Conservation (phyloP, 1,284 basidiomycete genomes). For the Cutaneotrichosporon sp. region DNA sequence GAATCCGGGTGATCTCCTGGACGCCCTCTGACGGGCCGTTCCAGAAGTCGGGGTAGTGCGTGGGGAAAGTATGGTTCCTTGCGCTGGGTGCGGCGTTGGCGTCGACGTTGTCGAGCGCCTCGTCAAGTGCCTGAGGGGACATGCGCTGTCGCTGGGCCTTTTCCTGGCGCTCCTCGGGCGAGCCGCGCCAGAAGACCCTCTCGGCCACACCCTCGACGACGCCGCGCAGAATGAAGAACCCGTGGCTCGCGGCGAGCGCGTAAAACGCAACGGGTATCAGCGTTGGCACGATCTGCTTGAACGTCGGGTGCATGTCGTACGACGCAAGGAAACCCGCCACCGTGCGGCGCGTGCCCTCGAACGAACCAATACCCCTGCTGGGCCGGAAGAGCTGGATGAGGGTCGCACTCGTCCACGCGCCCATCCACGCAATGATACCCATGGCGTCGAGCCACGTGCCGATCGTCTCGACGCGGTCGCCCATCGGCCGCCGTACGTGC, state of each 20-base stretch:
- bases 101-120: conserved; percentile 8
- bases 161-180: conserved; percentile 53
- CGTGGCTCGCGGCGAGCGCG: conserved; percentile 72
- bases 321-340: conserved; percentile 31
- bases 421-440: conserved; percentile 80
- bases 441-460: conserved; percentile 91
- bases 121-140: conserved; percentile 2
- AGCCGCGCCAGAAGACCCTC: conserved; percentile 66
- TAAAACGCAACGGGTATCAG: conserved; percentile 65
- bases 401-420: conserved; percentile 74
- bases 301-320: conserved; percentile 27
- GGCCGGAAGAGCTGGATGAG: conserved; percentile 76
- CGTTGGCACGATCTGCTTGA: conserved; percentile 31
- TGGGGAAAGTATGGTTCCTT: not conserved
- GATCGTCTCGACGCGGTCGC: conserved; percentile 78
- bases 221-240: conserved; percentile 63
- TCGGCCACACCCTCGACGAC: conserved; percentile 67
- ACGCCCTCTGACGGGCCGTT: conserved; percentile 40
- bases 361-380: not conserved
- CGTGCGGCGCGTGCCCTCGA: conserved; percentile 4
- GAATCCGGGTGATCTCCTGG: conserved; percentile 30
- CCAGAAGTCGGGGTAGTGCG: conserved; percentile 31
- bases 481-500: conserved; percentile 78
- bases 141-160: not conserved
- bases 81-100: not conserved